Evolutionary conservation across 768 basidiomycete species (phyloP).

Genomic region (Goffeauzyma gilvescens): DNA sequence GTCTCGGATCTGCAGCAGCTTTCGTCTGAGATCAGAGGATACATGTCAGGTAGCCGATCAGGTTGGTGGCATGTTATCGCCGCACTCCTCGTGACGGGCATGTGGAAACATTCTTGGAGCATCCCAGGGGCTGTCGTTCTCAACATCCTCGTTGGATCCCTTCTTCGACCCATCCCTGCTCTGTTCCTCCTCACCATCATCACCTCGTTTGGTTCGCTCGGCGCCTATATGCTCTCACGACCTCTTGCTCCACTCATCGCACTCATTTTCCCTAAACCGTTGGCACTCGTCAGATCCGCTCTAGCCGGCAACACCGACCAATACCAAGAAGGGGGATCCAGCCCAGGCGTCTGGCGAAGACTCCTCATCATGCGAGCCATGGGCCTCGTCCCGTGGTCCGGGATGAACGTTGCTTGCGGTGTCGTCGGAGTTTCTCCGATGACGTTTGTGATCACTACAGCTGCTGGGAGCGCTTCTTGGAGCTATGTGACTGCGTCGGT

Average conservation of each 20-base stretch:
- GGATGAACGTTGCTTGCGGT: conserved; percentile 89
- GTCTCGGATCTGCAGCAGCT: conserved; percentile 28
- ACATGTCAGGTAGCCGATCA: conserved; percentile 22
- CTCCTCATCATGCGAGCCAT: conserved; percentile 71
- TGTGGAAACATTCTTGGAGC: conserved; percentile 97
- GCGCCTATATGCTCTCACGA: conserved; percentile 57
- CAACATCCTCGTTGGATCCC: conserved; percentile 76
- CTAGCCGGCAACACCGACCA: conserved; percentile 30
- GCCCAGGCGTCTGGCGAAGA: conserved; percentile 48
- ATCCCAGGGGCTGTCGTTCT: conserved; percentile 83
- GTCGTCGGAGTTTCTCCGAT: conserved; percentile 53
- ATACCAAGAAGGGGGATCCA: not conserved
- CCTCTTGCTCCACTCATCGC: conserved; percentile 71
- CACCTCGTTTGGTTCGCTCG: conserved; percentile 69
- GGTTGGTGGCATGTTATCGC: conserved; percentile 49
- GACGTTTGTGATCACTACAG: conserved; percentile 30
- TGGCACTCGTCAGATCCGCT: conserved; percentile 65
- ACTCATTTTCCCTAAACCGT: conserved; percentile 60
- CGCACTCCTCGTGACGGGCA: conserved; percentile 61
- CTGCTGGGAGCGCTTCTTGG: conserved; percentile 32
- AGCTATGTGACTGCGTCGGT: conserved; percentile 28
- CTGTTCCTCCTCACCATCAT: conserved; percentile 62
- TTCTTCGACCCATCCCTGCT: conserved; percentile 65
- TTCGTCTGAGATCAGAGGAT: conserved; percentile 25
- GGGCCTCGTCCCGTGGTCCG: conserved; percentile 90